These are phyloP conservation scores for Trichoderma afroharzianum DNA, from an alignment of 2,329 filamentous ascomycete genomes.

Conservation along the genomic window DNA sequence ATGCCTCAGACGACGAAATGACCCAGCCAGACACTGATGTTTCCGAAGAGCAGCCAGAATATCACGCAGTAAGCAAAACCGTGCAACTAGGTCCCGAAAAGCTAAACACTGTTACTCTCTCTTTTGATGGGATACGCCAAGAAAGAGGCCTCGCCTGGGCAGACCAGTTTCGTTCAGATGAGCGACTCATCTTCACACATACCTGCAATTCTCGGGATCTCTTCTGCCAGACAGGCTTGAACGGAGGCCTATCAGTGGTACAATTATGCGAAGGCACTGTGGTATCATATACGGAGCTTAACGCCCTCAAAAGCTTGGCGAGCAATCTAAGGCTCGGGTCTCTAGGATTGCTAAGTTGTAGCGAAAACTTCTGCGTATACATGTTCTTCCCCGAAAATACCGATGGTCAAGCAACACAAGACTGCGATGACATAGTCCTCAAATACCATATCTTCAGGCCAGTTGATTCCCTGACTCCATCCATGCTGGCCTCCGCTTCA, in stretches of 20 bases:
- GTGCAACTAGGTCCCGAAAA: slow-evolving; percentile 19
- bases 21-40: neutral
- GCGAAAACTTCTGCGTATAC: slow-evolving; percentile 31
- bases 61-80: slow-evolving; percentile 3
- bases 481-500: slow-evolving; percentile 27
- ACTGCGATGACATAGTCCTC: slow-evolving; percentile 27
- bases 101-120: slow-evolving; percentile 2
- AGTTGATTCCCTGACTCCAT: slow-evolving; percentile 17
- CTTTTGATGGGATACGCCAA: slow-evolving; percentile 21
- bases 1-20: neutral
- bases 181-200: slow-evolving; percentile 33
- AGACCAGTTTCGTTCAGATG: slow-evolving; percentile 24
- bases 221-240: slow-evolving; percentile 12
- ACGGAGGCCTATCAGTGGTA: slow-evolving; percentile 12
- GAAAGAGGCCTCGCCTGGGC: slow-evolving; percentile 26
- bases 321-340: slow-evolving; percentile 34
- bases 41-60: neutral
- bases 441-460: slow-evolving; percentile 38
- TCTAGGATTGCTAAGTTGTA: slow-evolving; percentile 35
- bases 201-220: slow-evolving; percentile 35
- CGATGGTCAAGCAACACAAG: slow-evolving; percentile 30
- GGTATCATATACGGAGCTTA: slow-evolving; percentile 14
- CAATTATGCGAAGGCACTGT: slow-evolving; percentile 25
- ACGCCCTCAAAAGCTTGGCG: slow-evolving; percentile 28
- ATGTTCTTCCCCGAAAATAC: slow-evolving; percentile 39